phyloP scores from a whole-genome alignment of 495 filamentous ascomycete genomes.

The Xylaria venustula region DNA sequence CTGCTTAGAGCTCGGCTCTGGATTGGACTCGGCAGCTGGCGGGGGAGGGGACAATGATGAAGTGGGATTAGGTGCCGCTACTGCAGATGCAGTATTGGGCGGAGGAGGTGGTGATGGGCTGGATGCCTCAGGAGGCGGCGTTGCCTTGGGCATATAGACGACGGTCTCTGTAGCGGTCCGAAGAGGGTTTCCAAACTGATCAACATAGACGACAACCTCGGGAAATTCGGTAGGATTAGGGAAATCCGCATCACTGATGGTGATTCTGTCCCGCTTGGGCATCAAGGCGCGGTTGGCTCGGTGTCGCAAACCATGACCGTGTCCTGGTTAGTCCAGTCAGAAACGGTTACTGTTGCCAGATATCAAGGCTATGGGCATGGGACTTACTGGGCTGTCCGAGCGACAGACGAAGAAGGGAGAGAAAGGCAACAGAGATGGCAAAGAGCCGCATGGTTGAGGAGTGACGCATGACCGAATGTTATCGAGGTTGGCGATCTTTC shows the following conservation, averaged over 20 bases:
- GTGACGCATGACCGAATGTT: background rate
- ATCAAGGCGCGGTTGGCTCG: slow-evolving; percentile 13
- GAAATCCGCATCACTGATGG: slow-evolving; percentile 21
- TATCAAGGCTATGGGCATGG: background rate
- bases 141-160: slow-evolving; percentile 25
- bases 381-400: slow-evolving; percentile 29
- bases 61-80: background rate
- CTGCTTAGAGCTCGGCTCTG: slow-evolving; percentile 16
- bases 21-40: slow-evolving; percentile 12
- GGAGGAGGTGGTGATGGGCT: slow-evolving; percentile 16
- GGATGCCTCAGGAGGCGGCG: slow-evolving; percentile 5
- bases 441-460: slow-evolving; percentile 22
- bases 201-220: slow-evolving; percentile 63
- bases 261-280: slow-evolving; percentile 19
- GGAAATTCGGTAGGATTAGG: slow-evolving; percentile 25
- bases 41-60: slow-evolving; percentile 8
- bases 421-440: slow-evolving; percentile 17
- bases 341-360: background rate
- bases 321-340: slow-evolving; percentile 21
- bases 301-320: slow-evolving; percentile 24
- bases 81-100: slow-evolving; percentile 9
- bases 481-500: slow-evolving; percentile 1
- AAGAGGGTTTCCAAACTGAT: slow-evolving; percentile 59
- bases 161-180: slow-evolving; percentile 34
- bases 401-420: slow-evolving; percentile 24